Base-by-base conservation (phyloP, 148 eudicot genomes). In the Persicaria maculosa region DNA sequence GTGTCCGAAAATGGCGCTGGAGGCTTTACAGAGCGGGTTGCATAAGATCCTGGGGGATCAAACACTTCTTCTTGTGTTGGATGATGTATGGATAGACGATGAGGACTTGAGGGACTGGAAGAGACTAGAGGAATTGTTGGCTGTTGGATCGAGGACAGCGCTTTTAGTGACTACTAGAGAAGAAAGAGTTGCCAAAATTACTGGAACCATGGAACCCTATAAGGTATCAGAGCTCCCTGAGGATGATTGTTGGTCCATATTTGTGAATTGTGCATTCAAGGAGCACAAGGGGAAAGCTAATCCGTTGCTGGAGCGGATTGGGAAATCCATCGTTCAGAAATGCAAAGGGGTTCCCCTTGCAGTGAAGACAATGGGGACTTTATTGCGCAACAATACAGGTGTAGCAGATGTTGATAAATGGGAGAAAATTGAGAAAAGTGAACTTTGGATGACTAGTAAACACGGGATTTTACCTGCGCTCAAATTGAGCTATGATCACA, bases 321-420 rank as follows among this genome's bases (percentile, higher is more conserved):
- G 86, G 9, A 64, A 9, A 17, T 46, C 70, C 0, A 81, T 81
- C 31, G 77, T 78, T 4, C 9, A 75, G 5, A 86, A 77, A 19
- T 86, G 87, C 65, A 44, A 36, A 40, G 84, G 88, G 17, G 74
- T 85, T 54, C 88, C 88, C 8, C 73, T 85, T 44, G 85, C 82
- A 47, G 88, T 77, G 4, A 72, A 78, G 65, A 68, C 53, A 12
- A 57, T 85, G 14, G 88, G 80, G 50, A 74, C 69, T 75, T 36
- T 78, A 6, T 68, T 76, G 50, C 53, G 72, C 40, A 31, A 31
- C 15, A 25, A 19, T 16, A 75, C 65, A 19, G 71, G 76, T 4
- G 77, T 78, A 46, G 15, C 65, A 19, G 71, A 78, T 4, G 77
- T 78, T 50, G 15, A 2, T 10, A 80, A 74, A 44, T 85, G 85